Conservation (phyloP, 192 early-diverging fungal genomes). For the Coemansia sp. region DNA sequence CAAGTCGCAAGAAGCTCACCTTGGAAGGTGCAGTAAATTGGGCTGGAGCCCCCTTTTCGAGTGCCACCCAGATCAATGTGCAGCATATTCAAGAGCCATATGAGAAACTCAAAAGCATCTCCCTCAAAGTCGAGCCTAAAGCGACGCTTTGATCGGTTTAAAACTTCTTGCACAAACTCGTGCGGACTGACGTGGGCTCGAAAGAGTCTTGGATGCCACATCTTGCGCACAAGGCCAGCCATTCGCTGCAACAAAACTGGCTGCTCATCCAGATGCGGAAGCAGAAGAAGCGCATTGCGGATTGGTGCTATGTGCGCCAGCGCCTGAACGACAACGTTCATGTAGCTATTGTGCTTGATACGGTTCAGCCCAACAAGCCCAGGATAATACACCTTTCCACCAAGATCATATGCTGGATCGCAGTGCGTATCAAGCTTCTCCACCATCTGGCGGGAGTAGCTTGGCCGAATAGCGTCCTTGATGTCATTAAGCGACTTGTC, state of each 20-base stretch:
- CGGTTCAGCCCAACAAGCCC: conserved; percentile 95
- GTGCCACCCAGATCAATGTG: conserved; percentile 84
- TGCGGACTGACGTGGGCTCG: conserved; percentile 96
- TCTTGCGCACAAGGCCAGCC: conserved; percentile 77
- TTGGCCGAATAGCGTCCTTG: conserved; percentile 84
- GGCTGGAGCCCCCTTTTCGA: conserved; percentile 69
- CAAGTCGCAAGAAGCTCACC: conserved; percentile 78
- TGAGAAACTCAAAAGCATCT: conserved; percentile 84
- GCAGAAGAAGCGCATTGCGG: conserved; percentile 74
- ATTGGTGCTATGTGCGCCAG: conserved; percentile 82
- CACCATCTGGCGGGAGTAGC: conserved; percentile 70
- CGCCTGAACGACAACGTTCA: conserved; percentile 89
- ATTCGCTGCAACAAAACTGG: conserved; percentile 71
- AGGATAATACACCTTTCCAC: conserved; percentile 79
- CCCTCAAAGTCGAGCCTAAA: conserved; percentile 78
- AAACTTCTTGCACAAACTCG: conserved; percentile 91
- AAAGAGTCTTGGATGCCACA: conserved; percentile 91
- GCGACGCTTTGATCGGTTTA: conserved; percentile 71
- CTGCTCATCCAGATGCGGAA: conserved; percentile 28
- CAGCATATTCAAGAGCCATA: conserved; percentile 90
- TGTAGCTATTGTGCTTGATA: conserved; percentile 92
- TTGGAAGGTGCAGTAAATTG: conserved; percentile 82
- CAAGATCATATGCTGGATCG: conserved; percentile 69
- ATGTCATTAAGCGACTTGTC: conserved; percentile 90
- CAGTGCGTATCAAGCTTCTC: conserved; percentile 60